Percentiles rank a stretch among this genome's conserved stretches.
Conservation (phyloP, 164 flowering plant genomes). For the Kingdonia uniflora region DNA sequence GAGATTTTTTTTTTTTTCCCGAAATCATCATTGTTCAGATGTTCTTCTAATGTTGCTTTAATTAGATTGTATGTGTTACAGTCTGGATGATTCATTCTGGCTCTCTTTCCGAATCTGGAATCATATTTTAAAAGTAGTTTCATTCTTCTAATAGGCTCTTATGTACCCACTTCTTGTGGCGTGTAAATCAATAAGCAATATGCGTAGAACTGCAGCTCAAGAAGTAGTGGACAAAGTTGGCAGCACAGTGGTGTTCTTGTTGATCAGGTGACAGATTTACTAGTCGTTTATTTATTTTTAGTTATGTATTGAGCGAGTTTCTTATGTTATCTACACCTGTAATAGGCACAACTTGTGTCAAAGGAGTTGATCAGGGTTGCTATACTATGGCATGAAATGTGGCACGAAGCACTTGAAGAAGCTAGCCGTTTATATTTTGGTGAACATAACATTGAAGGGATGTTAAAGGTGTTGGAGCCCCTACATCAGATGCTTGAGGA, state of each 20-base stretch:
- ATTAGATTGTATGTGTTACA: too few species aligned
- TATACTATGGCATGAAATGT: conserved; percentile 98
- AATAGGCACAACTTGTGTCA: conserved; percentile 94
- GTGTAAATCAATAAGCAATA: conserved; percentile 85
- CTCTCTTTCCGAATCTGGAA: too few species aligned
- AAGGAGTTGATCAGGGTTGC: conserved; percentile 92
- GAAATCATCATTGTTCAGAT: too few species aligned
- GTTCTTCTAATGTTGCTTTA: too few species aligned
- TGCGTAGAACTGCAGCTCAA: conserved; percentile 89
- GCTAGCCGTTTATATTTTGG: conserved; percentile 97
- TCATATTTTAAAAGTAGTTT: background rate
- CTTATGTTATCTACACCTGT: background rate
- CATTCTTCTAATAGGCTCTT: conserved; percentile 61
- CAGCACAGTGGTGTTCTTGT: conserved; percentile 94
- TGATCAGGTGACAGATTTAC: conserved; percentile 63
- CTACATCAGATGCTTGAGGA: conserved; percentile 84
- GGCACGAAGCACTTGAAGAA: conserved; percentile 98
- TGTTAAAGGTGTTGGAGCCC: conserved; percentile 89
- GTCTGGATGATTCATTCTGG: too few species aligned
- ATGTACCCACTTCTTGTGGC: conserved; percentile 99
- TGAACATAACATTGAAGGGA: conserved; percentile 89
- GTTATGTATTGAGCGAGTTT: too few species aligned
- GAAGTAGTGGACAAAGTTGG: conserved; percentile 92
- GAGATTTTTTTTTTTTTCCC: too few species aligned
- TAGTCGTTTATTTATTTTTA: background rate